phyloP scores from a whole-genome alignment of 1,284 basidiomycete species.

The Marasmius sp. region DNA sequence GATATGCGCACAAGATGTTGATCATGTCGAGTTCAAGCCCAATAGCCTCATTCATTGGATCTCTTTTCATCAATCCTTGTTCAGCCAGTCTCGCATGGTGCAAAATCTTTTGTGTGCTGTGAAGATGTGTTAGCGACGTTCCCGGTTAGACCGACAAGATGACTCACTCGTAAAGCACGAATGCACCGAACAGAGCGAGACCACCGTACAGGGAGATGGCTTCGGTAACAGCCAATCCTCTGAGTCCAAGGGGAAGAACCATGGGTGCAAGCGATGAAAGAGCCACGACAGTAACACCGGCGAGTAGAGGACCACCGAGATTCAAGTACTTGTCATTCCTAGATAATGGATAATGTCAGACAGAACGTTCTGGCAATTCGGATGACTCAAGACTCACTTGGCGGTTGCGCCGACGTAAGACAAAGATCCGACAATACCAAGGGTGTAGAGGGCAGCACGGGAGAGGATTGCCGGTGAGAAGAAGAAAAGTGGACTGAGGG shows the following conservation, averaged over 20 bases:
- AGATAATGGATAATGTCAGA: not conserved
- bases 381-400: conserved; percentile 44
- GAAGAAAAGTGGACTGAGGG: conserved; percentile 84
- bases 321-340: conserved; percentile 85
- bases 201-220: conserved; percentile 83
- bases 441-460: conserved; percentile 88
- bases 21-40: conserved; percentile 85
- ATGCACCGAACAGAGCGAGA: conserved; percentile 84
- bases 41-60: conserved; percentile 81
- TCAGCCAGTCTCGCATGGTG: conserved; percentile 76
- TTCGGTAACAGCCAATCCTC: conserved; percentile 77
- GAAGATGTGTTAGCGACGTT: conserved; percentile 10
- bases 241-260: conserved; percentile 79
- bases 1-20: conserved; percentile 73
- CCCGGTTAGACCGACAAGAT: not conserved
- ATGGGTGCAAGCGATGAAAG: conserved; percentile 85
- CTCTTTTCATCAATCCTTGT: conserved; percentile 63
- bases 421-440: conserved; percentile 81
- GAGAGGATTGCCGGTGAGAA: conserved; percentile 82
- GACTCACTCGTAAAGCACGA: conserved; percentile 85
- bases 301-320: conserved; percentile 82
- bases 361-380: not conserved
- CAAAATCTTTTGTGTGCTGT: conserved; percentile 80
- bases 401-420: conserved; percentile 91
- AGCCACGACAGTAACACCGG: conserved; percentile 85